These are phyloP conservation scores for Russula compacta DNA, from an alignment of 768 basidiomycete species.

Conservation along the genomic window DNA sequence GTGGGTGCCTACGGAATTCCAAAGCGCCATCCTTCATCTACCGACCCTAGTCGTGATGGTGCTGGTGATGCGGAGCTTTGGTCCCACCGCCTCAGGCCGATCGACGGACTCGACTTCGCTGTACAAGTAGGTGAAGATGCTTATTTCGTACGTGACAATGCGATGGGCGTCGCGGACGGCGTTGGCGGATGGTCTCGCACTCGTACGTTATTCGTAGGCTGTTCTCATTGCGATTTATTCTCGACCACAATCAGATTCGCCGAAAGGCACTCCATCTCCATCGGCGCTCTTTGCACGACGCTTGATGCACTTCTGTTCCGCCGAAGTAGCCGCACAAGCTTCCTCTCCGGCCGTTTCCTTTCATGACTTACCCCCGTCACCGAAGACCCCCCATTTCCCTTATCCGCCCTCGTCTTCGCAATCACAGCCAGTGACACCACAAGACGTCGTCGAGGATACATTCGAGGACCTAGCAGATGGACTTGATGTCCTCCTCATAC, in stretches of 20 bases:
- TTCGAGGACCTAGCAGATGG: constrained; percentile 64
- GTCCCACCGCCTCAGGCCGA: constrained; percentile 17
- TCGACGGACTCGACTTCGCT: constrained; percentile 38
- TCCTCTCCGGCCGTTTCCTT: constrained; percentile 16
- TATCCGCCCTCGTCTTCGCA: background rate
- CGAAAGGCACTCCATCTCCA: constrained; percentile 27
- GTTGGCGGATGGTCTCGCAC: constrained; percentile 80
- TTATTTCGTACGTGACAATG: constrained; percentile 73
- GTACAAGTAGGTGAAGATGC: constrained; percentile 90
- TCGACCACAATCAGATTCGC: background rate
- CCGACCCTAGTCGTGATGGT: constrained; percentile 23
- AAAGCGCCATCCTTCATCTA: constrained; percentile 32
- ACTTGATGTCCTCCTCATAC: constrained; percentile 55
- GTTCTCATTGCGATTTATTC: background rate
- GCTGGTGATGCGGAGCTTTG: constrained; percentile 11
- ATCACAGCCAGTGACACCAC: constrained; percentile 24
- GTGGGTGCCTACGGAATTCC: constrained; percentile 83
- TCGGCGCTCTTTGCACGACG: constrained; percentile 61
- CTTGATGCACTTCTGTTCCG: constrained; percentile 79
- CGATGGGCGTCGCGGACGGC: constrained; percentile 92
- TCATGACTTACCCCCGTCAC: constrained; percentile 2
- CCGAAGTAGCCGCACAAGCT: constrained; percentile 37
- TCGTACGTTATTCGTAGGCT: constrained; percentile 25
- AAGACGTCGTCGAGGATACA: constrained; percentile 36
- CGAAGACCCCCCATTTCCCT: background rate